Evolutionary conservation across 2,329 filamentous ascomycete species (phyloP), one percentile per base, ranked within the genome.

Genomic region (Plenodomus biglobosus): DNA sequence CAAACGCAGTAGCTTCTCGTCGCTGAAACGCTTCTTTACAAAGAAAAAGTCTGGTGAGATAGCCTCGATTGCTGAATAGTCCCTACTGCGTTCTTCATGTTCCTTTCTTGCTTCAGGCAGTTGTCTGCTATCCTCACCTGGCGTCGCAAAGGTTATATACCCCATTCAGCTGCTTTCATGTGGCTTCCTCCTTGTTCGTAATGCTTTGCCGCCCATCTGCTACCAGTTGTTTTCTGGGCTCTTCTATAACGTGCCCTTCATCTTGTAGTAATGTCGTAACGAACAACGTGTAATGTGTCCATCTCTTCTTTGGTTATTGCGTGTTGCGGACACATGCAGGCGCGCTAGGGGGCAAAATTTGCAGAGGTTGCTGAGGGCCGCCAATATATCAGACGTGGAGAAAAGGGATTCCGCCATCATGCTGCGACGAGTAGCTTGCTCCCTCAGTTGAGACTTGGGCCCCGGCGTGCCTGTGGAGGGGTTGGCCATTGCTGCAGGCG

Each of bases 1-100:
- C 38, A 70, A 66, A 44, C 64, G 66, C 36, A 56, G 64, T 39
- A 70, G 67, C 53, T 66, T 72, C 35, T 64, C 68, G 13, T 70
- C 66, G 19, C 51, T 72, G 40, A 67, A 65, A 50, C 61, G 64
- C 30, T 51, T 72, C n/a, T 72, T 72, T 49, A 65, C 59, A 21
- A 70, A 69, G 48, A 70, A 66, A 48, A 68, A 64, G 48, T 59
- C 64, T 24, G 58, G 53, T 35, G 58, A 56, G 36, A 64, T 70
- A 47, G 64, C 66, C 46, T 62, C 66, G 21, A 71, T 70, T 45
- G 62, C 60, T 34, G 68, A 71, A 54, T 71, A 57, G 62, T 37
- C 42, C 20, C 10, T 42, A 18, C 34, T 36, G 3, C 18, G 42
- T 43, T 55, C 43, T 48, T 39, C 41, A 27, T 46, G 24, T 42